These are phyloP conservation scores for Sclerotinia nivalis DNA, from an alignment of 2,329 filamentous ascomycete species.

Conservation along the genomic window DNA sequence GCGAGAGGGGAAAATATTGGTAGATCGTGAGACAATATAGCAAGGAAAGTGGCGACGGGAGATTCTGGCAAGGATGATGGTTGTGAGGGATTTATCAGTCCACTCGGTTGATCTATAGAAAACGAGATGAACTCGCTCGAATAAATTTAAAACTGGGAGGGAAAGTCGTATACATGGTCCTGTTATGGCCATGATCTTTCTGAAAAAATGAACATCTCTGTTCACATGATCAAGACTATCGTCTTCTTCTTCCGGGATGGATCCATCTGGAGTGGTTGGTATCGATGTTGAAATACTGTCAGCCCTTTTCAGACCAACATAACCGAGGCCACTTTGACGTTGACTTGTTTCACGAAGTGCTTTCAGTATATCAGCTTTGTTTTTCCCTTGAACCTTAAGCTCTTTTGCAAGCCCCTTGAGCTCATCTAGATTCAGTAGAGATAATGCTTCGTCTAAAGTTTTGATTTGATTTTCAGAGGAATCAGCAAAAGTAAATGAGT, in stretches of 20 bases:
- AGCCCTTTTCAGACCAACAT: conserved; percentile 62
- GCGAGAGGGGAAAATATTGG: conserved; percentile 83
- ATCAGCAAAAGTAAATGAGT: conserved; percentile 77
- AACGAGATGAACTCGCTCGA: conserved; percentile 91
- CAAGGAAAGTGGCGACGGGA: conserved; percentile 83
- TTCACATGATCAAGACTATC: conserved; percentile 55
- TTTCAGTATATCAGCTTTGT: conserved; percentile 75
- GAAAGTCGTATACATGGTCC: conserved; percentile 85
- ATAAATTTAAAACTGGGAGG: conserved; percentile 70
- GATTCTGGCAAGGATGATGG: conserved; percentile 90
- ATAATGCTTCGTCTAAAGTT: conserved; percentile 79
- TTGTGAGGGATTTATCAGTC: conserved; percentile 95
- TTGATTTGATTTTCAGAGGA: conserved; percentile 70
- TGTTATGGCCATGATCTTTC: conserved; percentile 73
- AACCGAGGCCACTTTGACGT: conserved; percentile 73
- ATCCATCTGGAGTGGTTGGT: conserved; percentile 26
- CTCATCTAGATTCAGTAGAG: conserved; percentile 82
- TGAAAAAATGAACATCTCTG: conserved; percentile 71
- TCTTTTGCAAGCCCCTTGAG: conserved; percentile 83
- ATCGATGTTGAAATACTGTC: conserved; percentile 29
- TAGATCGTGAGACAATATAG: conserved; percentile 86
- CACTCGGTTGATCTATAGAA: conserved; percentile 96
- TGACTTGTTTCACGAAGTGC: conserved; percentile 74
- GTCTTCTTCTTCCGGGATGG: conserved; percentile 47
- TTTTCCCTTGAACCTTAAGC: conserved; percentile 82